phyloP scores from a whole-genome alignment of 441 rosid genomes.

The Pelargonium cotyledonis region DNA sequence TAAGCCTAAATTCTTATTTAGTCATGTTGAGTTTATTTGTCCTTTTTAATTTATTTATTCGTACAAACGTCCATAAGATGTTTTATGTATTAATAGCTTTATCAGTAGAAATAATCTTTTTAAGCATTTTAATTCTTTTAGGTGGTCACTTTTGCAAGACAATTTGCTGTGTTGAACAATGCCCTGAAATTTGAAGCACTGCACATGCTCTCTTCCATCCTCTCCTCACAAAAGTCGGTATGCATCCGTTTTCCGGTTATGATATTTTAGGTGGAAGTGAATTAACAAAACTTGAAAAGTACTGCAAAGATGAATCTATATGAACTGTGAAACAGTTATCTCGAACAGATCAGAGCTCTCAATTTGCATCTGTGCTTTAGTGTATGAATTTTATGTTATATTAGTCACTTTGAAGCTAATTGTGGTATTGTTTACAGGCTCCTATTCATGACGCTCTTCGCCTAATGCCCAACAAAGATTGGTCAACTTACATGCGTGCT shows the following conservation, averaged over 20 bases:
- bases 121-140: constrained; percentile 24
- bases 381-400: not conserved
- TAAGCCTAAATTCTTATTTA: constrained; percentile 28
- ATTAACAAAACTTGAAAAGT: not conserved
- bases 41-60: not conserved
- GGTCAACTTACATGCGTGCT: constrained; percentile 55
- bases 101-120: not conserved
- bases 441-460: constrained; percentile 48
- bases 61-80: not conserved
- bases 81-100: not conserved
- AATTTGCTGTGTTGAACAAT: constrained; percentile 74
- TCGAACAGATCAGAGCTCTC: not conserved
- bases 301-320: not conserved
- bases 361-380: not conserved
- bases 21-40: constrained; percentile 8
- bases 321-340: not conserved
- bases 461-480: constrained; percentile 36
- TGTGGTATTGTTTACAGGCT: constrained; percentile 35
- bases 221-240: constrained; percentile 58
- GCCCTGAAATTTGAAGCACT: constrained; percentile 79
- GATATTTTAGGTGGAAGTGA: not conserved
- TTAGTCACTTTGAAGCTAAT: constrained; percentile 10
- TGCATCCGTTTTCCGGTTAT: constrained; percentile 15
- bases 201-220: constrained; percentile 61
- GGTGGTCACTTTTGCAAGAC: constrained; percentile 58